Base-by-base conservation (phyloP, 768 basidiomycete species). In the Chalciporus chontae region DNA sequence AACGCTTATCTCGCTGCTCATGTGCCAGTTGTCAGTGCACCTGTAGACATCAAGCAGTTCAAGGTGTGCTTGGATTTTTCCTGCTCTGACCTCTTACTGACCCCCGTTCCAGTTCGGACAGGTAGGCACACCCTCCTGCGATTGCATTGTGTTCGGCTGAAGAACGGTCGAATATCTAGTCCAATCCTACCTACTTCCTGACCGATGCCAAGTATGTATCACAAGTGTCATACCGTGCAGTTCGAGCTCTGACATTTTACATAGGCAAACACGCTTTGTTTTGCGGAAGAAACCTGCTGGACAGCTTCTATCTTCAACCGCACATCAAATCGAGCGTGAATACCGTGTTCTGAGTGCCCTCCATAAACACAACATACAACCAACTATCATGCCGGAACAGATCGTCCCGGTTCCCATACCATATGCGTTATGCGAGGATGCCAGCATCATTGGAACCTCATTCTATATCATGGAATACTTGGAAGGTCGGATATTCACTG, bases 381-480 rank as follows among this genome's bases (percentile, higher is more conserved):
- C 78, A 34, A 67, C 75, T 5, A 88, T 79, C 2, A 63, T 69
- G 29, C 61, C 74, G 14, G 70, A 73, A 29, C 70, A 75, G 50
- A 74, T 72, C 27, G 84, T 97, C 13, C 95, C 94, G 1, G 83
- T 96, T 1, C 95, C 95, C 1, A 79, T 83, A 57, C 90, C 93
- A 0, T 85, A 88, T 52, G 74, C 83, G 21, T 73, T 97, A 1
- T 97, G 95, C 64, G 83, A 88, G 59, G 90, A 97, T 61, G 72
- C 60, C 31, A 60, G 71, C 3, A 77, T 97, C 36, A 75, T 95
- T 17, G 95, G 94, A 3, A 92, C 93, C 19, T 81, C 87, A 2
- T 97, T 97, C 71, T 98, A 96, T 65, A 78, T 97, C 40, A 98
- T 99, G 95, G 88, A 97, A 64, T 98, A 90, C 65, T 63, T 98